phyloP scores from a whole-genome alignment of 768 basidiomycete genomes.

The Rhodotorula sphaerocarpa region DNA sequence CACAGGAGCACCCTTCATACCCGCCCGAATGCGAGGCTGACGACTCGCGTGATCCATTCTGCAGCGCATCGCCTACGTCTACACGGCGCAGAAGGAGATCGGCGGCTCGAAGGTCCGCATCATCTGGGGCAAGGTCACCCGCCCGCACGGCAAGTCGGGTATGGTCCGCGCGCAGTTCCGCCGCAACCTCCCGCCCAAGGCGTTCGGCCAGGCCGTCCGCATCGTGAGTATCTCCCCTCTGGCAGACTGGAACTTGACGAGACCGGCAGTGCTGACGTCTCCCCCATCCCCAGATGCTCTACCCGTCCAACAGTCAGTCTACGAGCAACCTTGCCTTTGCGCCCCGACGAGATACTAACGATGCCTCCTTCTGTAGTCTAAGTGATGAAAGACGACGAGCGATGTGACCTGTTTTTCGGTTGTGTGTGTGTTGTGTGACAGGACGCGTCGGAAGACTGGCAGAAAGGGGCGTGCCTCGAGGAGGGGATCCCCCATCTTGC shows the following conservation, averaged over 20 bases:
- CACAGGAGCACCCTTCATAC: too few species aligned
- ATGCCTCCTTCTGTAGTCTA: slow-evolving; percentile 4
- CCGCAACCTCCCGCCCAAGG: slow-evolving; percentile 85
- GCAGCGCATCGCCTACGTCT: slow-evolving; percentile 93
- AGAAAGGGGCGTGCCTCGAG: too few species aligned
- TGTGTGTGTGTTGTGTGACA: too few species aligned
- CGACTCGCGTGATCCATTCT: slow-evolving; percentile 10
- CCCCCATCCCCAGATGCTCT: slow-evolving; percentile 63
- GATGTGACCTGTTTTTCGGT: too few species aligned
- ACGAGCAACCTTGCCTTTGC: too few species aligned
- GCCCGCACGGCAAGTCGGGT: slow-evolving; percentile 60
- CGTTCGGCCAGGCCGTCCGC: slow-evolving; percentile 86
- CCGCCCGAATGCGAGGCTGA: background rate
- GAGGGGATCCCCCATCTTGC: too few species aligned
- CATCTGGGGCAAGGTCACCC: slow-evolving; percentile 67
- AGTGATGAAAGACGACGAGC: background rate
- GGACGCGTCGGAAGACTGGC: too few species aligned
- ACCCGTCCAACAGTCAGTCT: slow-evolving; percentile 60
- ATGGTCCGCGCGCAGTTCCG: slow-evolving; percentile 70
- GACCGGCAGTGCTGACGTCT: background rate
- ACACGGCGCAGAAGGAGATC: slow-evolving; percentile 90
- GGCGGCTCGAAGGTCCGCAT: slow-evolving; percentile 92
- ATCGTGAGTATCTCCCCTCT: slow-evolving; percentile 52
- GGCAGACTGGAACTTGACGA: too few species aligned
- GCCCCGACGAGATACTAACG: too few species aligned